Evolutionary conservation across 192 early-diverging fungal genomes (phyloP), one percentile per base, ranked within the genome.

Genomic region (Obelidium mucronatum): DNA sequence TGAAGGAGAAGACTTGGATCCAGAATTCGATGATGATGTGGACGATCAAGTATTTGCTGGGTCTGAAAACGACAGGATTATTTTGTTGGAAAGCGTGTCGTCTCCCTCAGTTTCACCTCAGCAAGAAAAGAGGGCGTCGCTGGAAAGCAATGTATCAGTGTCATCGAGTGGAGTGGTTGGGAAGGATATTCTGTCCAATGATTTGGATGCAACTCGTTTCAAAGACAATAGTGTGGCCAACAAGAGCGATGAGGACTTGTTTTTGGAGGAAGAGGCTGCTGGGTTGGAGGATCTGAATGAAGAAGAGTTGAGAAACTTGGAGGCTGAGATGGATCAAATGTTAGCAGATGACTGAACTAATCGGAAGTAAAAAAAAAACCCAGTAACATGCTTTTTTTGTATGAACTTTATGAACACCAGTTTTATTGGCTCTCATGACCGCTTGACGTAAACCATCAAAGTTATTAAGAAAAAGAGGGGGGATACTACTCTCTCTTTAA

Each of bases 161-260:
- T 15, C 6, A 26, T 37, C 62, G 31, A 36, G 36, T 64, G 62
- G 34, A 64, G 34, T 26, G 26, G 62, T 1, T 33, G 55, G 22
- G 55, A 8, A 24, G 8, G 55, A 58, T 26, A 0, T 58, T 22
- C 26, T 58, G 55, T 24, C 6, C 8, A 58, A 58, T 24, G 24
- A 22, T 11, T 58, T 58, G 55, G 55, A 58, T 22, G 55, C 55
- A 8, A 24, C 24, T 22, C 55, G 55, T 22, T 26, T 58, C 13
- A n/a, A n/a, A n/a, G n/a, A n/a, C n/a, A n/a, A n/a, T n/a, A 58
- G 55, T 58, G 55, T 58, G 24, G 55, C 55, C 13, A 22, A 58
- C 13, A 72, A 72, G 34, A 72, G 69, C 31, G 69, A 72, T 35
- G 69, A 72, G 34, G 69, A 72, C 36, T 56, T 72, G 69, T 72